Evolutionary conservation across 2,329 filamentous ascomycete genomes (phyloP), one percentile per base, ranked within the genome.

Genomic region (Phialophora macrospora): DNA sequence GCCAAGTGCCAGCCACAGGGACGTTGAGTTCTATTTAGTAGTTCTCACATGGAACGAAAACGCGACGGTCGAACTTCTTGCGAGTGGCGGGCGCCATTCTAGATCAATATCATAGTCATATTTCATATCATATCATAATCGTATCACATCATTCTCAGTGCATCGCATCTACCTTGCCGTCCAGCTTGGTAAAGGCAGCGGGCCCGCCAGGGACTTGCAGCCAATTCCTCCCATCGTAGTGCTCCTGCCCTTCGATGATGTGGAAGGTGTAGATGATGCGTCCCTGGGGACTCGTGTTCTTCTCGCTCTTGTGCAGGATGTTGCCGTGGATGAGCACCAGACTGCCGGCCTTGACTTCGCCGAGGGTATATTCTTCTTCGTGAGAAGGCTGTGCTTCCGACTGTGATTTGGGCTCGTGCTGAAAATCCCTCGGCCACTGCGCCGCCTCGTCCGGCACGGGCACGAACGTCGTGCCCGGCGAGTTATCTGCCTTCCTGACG

Each of bases 251-350:
- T 80, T 98, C 95, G 74, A 98, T 98, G 64, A 96, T 87, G 81
- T 99, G 95, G 77, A 98, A 99, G 0, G 95, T 98, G 79, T 98
- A 99, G 61, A 97, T 97, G 75, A 95, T 96, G 71, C 94, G 84
- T 24, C 93, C 93, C 82, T 92, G 94, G 70, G 84, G 79, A 76
- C 93, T 96, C 63, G 86, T 84, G 76, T 99, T 99, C 83, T 86
- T 91, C 85, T 97, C 93, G 76, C 93, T 97, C 86, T 96, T 96
- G 79, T 99, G 95, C 80, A 98, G 77, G 72, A 97, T 80, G 78
- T 98, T 98, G 1, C 95, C 95, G 80, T 99, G 94, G 70, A 99
- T 98, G 68, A 99, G 80, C 55, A 98, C 93, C 77, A 99, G 77
- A 55, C 90, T 91, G 0, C 95, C 95, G 0, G 93, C 93, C 80